Evolutionary conservation across 306 rosid genomes (phyloP), one percentile per base, ranked within the genome.

Genomic region (Vicia faba): DNA sequence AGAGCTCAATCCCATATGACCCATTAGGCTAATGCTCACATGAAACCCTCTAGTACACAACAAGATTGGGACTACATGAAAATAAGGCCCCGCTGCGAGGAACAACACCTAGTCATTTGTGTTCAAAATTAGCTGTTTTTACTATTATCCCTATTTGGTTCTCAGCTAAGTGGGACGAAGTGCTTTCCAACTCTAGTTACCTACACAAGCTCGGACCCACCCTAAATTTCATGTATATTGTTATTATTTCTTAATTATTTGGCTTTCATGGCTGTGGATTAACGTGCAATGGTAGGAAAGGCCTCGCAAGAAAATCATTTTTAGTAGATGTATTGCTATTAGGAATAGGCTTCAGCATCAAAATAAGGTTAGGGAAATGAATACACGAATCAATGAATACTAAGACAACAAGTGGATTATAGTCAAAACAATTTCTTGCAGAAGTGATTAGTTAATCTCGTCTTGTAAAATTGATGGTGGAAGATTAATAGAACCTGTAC

Each of bases 391-490:
- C 40, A 28, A 8, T n/a, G 41, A 56, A 13, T 19, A 29, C 8
- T 25, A 26, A 14, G 11, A 28, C 20, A 56, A 14, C 12, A 57
- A 13, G 12, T 56, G 39, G 61, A 12, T n/a, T 28, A 7, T 12
- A 28, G 62, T 29, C 33, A 56, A 56, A 19, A 56, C 40, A 56
- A n/a, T 0, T 5, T 9, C 18, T 56, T 28, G 40, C 11, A 56
- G 40, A 20, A 14, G 40, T 56, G 18, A 5, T 56, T 51, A 20
- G 33, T 51, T 51, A 51, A 29, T 69, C 14, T 56, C 57, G 23
- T 56, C 20, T 26, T 64, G 76, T 60, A 18, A 60, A 60, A 36
- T 38, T 36, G 5, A 60, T 36, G 5, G 28, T 36, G 14, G 43
- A 29, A 58, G 26, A 8, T 58, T 58, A 33, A 58, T 58, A 31